phyloP scores from a whole-genome alignment of 352 stramenopile genomes.

The Blastocystis sp. region DNA sequence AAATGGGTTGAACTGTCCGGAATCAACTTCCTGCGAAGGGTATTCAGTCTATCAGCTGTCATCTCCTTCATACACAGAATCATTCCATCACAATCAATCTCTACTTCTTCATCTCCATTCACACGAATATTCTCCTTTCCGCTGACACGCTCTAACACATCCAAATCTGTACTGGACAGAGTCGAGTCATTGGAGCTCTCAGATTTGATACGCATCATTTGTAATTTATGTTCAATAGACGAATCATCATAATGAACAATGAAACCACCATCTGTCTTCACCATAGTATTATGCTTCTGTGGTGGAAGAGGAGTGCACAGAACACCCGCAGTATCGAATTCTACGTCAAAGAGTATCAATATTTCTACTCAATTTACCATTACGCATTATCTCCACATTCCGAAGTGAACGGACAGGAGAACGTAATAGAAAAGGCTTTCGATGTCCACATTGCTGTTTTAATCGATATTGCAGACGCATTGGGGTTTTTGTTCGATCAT shows the following conservation, averaged over 20 bases:
- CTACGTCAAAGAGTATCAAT: neutral
- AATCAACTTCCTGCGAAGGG: neutral
- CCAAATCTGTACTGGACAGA: neutral
- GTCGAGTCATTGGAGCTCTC: neutral
- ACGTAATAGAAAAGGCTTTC: conserved; percentile 16
- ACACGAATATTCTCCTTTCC: neutral
- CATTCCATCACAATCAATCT: neutral
- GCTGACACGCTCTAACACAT: neutral
- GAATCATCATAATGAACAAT: neutral
- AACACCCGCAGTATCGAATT: neutral
- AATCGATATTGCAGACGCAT: conserved; percentile 58
- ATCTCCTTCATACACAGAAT: conserved; percentile 30
- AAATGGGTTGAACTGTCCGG: neutral
- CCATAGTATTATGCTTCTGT: neutral
- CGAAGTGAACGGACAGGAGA: conserved; percentile 1
- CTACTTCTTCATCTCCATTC: neutral
- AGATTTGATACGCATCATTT: neutral
- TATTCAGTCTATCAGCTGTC: neutral
- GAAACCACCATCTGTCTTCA: neutral
- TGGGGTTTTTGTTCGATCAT: neutral
- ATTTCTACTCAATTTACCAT: neutral
- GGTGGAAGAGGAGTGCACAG: neutral
- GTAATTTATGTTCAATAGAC: neutral
- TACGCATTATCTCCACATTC: neutral
- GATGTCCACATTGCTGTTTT: conserved; percentile 17